phyloP scores from a whole-genome alignment of 2,329 filamentous ascomycete species.

The Fusarium sp. region DNA sequence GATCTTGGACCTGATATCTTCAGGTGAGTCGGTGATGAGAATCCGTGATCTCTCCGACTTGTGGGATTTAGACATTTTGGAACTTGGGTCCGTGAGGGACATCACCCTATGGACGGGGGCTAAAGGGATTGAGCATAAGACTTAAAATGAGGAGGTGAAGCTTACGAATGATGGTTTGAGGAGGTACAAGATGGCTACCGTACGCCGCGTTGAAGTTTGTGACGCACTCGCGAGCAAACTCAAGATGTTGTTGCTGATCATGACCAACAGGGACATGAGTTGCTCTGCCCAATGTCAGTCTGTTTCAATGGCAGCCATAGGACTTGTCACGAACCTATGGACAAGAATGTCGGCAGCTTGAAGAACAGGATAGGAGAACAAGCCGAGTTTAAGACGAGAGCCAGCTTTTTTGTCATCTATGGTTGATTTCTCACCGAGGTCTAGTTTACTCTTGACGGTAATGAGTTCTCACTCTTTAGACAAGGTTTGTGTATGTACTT shows the following conservation, averaged over 20 bases:
- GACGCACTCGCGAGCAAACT: constrained; percentile 88
- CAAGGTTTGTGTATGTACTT: background rate
- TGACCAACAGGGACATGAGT: constrained; percentile 98
- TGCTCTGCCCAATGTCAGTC: constrained; percentile 62
- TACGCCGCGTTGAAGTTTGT: constrained; percentile 87
- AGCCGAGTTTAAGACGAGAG: constrained; percentile 78
- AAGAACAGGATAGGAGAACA: constrained; percentile 96
- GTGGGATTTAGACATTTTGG: constrained; percentile 97
- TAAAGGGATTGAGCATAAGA: constrained; percentile 45
- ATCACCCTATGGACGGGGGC: constrained; percentile 88
- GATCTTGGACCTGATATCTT: constrained; percentile 76
- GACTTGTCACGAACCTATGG: constrained; percentile 67
- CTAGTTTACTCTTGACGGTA: constrained; percentile 74
- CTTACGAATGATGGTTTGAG: constrained; percentile 78
- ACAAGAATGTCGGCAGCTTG: constrained; percentile 95
- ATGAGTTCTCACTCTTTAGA: background rate
- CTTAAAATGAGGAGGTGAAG: background rate
- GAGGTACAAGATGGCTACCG: constrained; percentile 70
- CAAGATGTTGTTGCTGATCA: constrained; percentile 93
- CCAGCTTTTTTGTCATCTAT: constrained; percentile 69
- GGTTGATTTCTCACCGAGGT: constrained; percentile 68
- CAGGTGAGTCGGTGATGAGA: constrained; percentile 77
- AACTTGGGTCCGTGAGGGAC: constrained; percentile 80
- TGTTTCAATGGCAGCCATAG: background rate
- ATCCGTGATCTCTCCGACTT: constrained; percentile 79